A percentile compares a stretch with the other conserved stretches of the same genome.
phyloP scores from a whole-genome alignment of 805 yeast species.

The Ogataea sp. region DNA sequence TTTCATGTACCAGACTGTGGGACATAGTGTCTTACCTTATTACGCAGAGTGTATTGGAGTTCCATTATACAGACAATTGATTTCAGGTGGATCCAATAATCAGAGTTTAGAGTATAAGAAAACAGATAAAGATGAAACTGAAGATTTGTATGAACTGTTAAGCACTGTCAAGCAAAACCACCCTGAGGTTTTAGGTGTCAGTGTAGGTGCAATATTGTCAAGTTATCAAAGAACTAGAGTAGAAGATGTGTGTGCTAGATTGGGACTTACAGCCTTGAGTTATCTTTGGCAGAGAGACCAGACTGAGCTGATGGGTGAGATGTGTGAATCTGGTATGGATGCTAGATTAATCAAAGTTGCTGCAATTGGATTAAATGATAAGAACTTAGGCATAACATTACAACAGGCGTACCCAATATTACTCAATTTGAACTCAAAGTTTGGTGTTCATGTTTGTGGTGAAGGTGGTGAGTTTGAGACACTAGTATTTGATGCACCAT shows the following conservation, averaged over 20 bases:
- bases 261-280: conserved; percentile 62
- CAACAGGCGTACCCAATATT: conserved; percentile 54
- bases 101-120: conserved; percentile 58
- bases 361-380: conserved; percentile 67
- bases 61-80: conserved; percentile 68
- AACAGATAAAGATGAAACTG: conserved; percentile 81
- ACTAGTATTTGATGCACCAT: conserved; percentile 83
- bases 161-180: conserved; percentile 36
- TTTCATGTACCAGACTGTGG: conserved; percentile 97
- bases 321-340: conserved; percentile 59
- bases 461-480: conserved; percentile 99
- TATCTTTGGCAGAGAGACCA: conserved; percentile 92
- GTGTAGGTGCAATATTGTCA: conserved; percentile 93
- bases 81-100: conserved; percentile 55
- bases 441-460: conserved; percentile 91
- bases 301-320: conserved; percentile 69
- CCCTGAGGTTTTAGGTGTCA: conserved; percentile 77
- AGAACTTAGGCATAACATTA: conserved; percentile 63
- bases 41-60: conserved; percentile 67
- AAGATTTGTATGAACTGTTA: conserved; percentile 60
- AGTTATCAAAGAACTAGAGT: conserved; percentile 94
- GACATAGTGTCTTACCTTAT: conserved; percentile 64
- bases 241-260: conserved; percentile 76
- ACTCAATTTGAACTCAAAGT: conserved; percentile 46
- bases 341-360: conserved; percentile 91